These are phyloP conservation scores for Stentor roeselii DNA, from an alignment of 73 alveolate species.

Conservation along the genomic window DNA sequence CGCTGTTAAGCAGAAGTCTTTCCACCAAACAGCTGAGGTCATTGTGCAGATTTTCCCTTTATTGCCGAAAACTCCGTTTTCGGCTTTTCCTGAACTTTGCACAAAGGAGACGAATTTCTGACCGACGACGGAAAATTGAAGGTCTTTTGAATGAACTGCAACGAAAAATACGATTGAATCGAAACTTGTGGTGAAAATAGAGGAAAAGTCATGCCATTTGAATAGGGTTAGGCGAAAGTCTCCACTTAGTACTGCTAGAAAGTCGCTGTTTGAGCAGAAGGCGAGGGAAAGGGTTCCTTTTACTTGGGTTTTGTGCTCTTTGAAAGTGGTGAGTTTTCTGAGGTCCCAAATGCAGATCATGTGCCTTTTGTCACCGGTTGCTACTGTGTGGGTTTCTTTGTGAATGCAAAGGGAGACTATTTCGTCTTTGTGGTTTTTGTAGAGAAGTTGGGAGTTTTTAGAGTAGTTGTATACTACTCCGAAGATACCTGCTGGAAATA, in stretches of 20 bases:
- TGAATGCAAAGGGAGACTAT: conserved; percentile 80
- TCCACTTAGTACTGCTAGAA: neutral
- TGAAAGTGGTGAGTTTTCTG: neutral
- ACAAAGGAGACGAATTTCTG: neutral
- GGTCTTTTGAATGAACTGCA: too few species aligned
- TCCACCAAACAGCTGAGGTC: conserved; percentile 34
- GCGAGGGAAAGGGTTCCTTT: neutral
- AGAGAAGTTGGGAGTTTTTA: conserved; percentile 74
- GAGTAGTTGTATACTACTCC: conserved; percentile 86
- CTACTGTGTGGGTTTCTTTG: conserved; percentile 48
- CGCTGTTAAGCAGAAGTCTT: conserved; percentile 57
- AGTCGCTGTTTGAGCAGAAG: neutral
- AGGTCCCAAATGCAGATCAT: neutral
- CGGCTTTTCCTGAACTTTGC: neutral
- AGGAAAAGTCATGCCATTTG: neutral
- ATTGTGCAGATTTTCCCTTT: conserved; percentile 17
- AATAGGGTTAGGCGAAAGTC: neutral
- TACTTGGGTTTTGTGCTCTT: neutral
- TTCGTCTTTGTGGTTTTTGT: conserved; percentile 91
- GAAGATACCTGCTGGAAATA: conserved; percentile 91
- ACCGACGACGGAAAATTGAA: neutral
- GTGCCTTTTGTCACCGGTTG: neutral
- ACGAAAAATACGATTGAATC: neutral
- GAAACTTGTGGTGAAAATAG: neutral
- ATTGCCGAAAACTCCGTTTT: conserved; percentile 72